phyloP scores from a whole-genome alignment of 441 rosid genomes.

The Erodium texanum region DNA sequence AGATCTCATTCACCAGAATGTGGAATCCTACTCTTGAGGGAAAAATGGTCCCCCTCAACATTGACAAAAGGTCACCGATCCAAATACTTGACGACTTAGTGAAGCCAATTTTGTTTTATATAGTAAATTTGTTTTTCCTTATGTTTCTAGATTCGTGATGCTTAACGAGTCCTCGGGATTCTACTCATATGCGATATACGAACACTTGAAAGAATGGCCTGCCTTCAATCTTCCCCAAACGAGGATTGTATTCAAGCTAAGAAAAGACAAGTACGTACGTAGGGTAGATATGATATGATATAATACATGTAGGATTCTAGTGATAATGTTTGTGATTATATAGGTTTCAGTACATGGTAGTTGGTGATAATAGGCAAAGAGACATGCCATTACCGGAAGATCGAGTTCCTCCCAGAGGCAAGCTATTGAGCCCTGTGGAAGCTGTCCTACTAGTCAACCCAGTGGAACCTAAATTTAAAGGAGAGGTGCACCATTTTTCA shows the following conservation, averaged over 20 bases:
- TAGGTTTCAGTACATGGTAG: constrained; percentile 29
- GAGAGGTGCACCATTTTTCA: constrained; percentile 47
- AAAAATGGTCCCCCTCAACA: constrained; percentile 54
- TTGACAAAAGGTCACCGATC: constrained; percentile 58
- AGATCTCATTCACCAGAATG: constrained; percentile 62
- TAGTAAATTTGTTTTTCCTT: no score
- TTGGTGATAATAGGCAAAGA: not conserved
- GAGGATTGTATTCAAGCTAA: constrained; percentile 66
- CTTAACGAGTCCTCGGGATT: constrained; percentile 51
- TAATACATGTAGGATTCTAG: no score
- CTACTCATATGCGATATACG: constrained; percentile 67
- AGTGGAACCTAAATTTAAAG: constrained; percentile 58
- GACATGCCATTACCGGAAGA: constrained; percentile 20
- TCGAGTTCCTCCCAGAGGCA: constrained; percentile 49
- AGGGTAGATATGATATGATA: no score
- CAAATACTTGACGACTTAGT: no score
- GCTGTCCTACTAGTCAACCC: constrained; percentile 75
- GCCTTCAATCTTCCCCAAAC: constrained; percentile 63
- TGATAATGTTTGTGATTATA: not conserved
- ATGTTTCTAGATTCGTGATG: constrained; percentile 48
- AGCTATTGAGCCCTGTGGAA: constrained; percentile 53
- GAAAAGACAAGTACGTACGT: constrained; percentile 81
- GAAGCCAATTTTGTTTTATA: no score
- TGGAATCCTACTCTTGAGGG: constrained; percentile 48
- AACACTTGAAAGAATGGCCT: constrained; percentile 64